Conservation (phyloP, 2,329 filamentous ascomycete species). For the Nothomitra cinnamomea region DNA sequence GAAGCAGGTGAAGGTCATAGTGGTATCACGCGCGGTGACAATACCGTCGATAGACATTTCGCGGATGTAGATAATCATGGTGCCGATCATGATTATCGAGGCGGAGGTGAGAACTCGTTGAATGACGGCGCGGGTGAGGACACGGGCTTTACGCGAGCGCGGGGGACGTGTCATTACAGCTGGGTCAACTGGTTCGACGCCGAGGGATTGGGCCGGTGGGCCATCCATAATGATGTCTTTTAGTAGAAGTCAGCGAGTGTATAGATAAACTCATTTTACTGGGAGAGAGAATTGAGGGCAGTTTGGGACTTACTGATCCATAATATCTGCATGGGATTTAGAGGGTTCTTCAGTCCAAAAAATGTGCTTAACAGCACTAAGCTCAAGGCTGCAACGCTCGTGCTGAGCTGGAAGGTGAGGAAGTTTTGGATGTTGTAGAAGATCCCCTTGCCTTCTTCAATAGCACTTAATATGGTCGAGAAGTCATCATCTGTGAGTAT, state of each 20-base stretch:
- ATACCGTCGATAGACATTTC: slow-evolving; percentile 75
- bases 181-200: slow-evolving; percentile 86
- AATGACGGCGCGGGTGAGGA: slow-evolving; percentile 72
- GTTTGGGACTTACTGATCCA: slow-evolving; percentile 70
- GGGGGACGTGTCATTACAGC: slow-evolving; percentile 88
- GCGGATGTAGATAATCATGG: slow-evolving; percentile 74
- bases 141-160: slow-evolving; percentile 69
- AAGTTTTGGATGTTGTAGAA: slow-evolving; percentile 99
- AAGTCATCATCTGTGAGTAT: slow-evolving; percentile 82
- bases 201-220: slow-evolving; percentile 88
- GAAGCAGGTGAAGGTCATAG: slow-evolving; percentile 98
- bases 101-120: slow-evolving; percentile 76
- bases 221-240: slow-evolving; percentile 99
- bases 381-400: slow-evolving; percentile 80
- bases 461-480: slow-evolving; percentile 80
- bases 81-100: slow-evolving; percentile 79
- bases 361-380: slow-evolving; percentile 86
- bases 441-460: slow-evolving; percentile 97
- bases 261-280: slow-evolving; percentile 5
- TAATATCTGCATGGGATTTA: slow-evolving; percentile 98
- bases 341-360: slow-evolving; percentile 81
- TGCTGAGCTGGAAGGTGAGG: slow-evolving; percentile 94
- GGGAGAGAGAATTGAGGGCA: not conserved
- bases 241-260: no score
- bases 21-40: slow-evolving; percentile 86